Evolutionary conservation across 164 flowering plant species (phyloP).

Genomic region (Sextonia rubra): DNA sequence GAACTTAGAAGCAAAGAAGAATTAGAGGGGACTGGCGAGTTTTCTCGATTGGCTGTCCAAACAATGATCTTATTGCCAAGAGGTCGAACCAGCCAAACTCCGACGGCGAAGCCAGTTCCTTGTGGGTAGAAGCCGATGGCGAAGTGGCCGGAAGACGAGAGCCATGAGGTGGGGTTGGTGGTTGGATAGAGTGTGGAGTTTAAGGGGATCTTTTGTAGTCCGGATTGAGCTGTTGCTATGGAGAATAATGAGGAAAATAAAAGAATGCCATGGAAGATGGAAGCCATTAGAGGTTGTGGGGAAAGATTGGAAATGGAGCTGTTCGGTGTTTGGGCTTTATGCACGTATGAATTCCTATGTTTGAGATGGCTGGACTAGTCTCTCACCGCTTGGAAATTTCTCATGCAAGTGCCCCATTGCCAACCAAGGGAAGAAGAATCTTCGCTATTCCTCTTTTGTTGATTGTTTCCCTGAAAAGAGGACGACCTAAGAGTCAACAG

Average conservation of each 20-base stretch:
- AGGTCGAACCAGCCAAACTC: not conserved
- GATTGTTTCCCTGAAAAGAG: too few relatives aligned
- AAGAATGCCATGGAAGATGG: not conserved
- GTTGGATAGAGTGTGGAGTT: constrained; percentile 17
- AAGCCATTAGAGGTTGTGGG: not conserved
- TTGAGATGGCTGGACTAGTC: too few relatives aligned
- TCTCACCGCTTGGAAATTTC: too few relatives aligned
- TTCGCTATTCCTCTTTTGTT: too few relatives aligned
- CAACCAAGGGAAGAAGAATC: too few relatives aligned
- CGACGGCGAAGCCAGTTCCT: constrained; percentile 9
- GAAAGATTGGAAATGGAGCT: not conserved
- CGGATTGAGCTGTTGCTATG: constrained; percentile 8
- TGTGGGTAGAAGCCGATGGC: constrained; percentile 27
- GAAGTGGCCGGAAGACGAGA: constrained; percentile 20
- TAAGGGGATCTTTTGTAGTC: constrained; percentile 8
- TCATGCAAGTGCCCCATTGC: too few relatives aligned
- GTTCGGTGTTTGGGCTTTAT: too few relatives aligned
- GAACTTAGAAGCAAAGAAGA: not conserved
- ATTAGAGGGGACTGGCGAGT: constrained; percentile 3
- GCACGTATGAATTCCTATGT: too few relatives aligned
- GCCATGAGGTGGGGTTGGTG: constrained; percentile 8
- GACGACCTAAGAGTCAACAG: too few relatives aligned
- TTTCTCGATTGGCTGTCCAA: constrained; percentile 24
- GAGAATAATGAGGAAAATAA: not conserved
- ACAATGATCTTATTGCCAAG: not conserved